Percentiles rank a stretch among this genome's conserved stretches.
Conservation (phyloP, 495 filamentous ascomycete species). For the Penicillium antarcticum region DNA sequence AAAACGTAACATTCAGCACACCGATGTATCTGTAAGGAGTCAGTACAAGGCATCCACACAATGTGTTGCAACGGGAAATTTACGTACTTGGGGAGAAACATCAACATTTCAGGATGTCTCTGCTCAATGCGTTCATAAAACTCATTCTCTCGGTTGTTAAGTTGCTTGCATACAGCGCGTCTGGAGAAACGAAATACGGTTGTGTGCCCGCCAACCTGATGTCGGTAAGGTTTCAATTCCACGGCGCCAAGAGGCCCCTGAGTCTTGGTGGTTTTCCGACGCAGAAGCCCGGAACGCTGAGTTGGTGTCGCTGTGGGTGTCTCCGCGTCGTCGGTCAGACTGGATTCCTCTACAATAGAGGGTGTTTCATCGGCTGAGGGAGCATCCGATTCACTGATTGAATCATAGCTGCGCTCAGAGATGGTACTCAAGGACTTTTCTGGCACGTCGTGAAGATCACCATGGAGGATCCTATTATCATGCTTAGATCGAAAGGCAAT, state of each 20-base stretch:
- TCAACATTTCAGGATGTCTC: constrained; percentile 81
- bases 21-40: constrained; percentile 72
- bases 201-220: constrained; percentile 95
- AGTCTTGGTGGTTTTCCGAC: constrained; percentile 28
- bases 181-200: constrained; percentile 94
- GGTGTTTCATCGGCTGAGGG: constrained; percentile 52
- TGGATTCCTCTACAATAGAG: constrained; percentile 49
- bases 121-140: constrained; percentile 96
- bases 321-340: constrained; percentile 56
- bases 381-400: constrained; percentile 58
- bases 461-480: constrained; percentile 58
- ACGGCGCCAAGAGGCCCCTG: constrained; percentile 78
- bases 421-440: constrained; percentile 34
- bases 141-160: constrained; percentile 96
- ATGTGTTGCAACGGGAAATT: not conserved
- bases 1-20: constrained; percentile 94
- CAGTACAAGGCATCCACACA: constrained; percentile 10
- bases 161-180: constrained; percentile 93
- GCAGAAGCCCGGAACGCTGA: constrained; percentile 31
- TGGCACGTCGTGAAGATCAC: constrained; percentile 47
- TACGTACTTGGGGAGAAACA: constrained; percentile 87
- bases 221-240: constrained; percentile 92
- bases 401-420: constrained; percentile 41
- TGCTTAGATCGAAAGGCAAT: constrained; percentile 60
- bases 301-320: constrained; percentile 60